Evolutionary conservation across 371 early-diverging fungal species (phyloP), one percentile per base, ranked within the genome.

Genomic region (Cokeromyces recurvatus): DNA sequence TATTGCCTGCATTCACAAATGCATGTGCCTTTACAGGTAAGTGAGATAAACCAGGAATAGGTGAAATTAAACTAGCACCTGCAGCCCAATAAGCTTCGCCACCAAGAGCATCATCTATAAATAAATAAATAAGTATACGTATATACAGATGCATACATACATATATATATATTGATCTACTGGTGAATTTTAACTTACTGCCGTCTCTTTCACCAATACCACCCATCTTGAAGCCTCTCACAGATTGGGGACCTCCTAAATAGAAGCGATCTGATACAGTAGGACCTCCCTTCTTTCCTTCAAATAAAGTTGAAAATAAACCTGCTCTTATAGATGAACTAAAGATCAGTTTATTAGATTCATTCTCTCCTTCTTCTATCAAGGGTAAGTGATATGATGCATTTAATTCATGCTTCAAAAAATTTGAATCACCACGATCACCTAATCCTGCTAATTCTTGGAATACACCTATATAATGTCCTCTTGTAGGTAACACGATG

Each of bases 151-250:
- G n/a, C n/a, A n/a, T n/a, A n/a, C n/a, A n/a, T n/a, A n/a, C n/a
- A 2, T 2, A 42, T 22, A 27, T 21, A 41, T 27, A n/a, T n/a
- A n/a, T n/a, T n/a, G n/a, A n/a, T n/a, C n/a, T n/a, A n/a, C n/a
- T n/a, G n/a, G n/a, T n/a, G n/a, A n/a, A 10, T 17, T 21, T 34
- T 15, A 7, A 60, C 75, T 63, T 75, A 82, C 86, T 65, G 19
- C 79, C 78, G 48, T 92, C 92, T 43, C 81, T 71, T 10, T 91
- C 91, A 12, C 96, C 96, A 37, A 97, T 72, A 8, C 97, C 95
- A 49, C 81, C 77, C 48, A 79, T 77, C 60, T 71, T 74, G 69
- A 95, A 97, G 9, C 97, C 97, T 39, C 97, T 77, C 10, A 97
- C 75, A 12, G 85, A 83, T 29, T 78, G 74, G 16, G 90, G 87